Evolutionary conservation across 768 basidiomycete genomes (phyloP), one percentile per base, ranked within the genome.

Genomic region (Phlebiopsis flavidoalba): DNA sequence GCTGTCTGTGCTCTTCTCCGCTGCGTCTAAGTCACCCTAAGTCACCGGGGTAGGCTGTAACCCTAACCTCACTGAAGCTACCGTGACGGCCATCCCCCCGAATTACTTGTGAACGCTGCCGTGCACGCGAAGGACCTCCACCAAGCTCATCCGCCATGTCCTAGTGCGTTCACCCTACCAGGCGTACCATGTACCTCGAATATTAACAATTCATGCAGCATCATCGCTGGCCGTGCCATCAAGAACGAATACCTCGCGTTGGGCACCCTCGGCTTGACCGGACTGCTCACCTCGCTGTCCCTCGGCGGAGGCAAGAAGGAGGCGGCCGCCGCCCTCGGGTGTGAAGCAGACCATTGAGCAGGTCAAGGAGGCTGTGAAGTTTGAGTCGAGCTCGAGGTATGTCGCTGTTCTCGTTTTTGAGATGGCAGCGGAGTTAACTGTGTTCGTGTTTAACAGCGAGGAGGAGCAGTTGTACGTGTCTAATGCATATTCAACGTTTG

Each of bases 161-260:
- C 64, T 80, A 80, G 78, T 79, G 59, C 35, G 78, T 73, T 2
- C 58, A 60, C 51, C 45, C 26, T 24, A 57, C 35, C 40, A 0
- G 12, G 40, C 31, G 17, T 31, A 22, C 53, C 7, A 54, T 43
- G 31, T 21, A 60, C n/a, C 7, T 46, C 10, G 22, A 33, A 53
- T 10, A 3, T 26, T 52, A n/a, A 21, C 50, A 11, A 8, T 46
- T 22, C 24, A 1, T 55, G 36, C 69, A 93, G 91, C 81, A 77
- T 81, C 63, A 87, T 93, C 69, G 71, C 91, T 63, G 91, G 91
- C 72, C 89, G 91, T 65, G 82, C 81, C 71, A 80, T 93, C 69
- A 90, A 88, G 79, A 88, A 85, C 71, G 89, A 93, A 77, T 85
- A 90, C 78, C 81, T 93, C 64, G 82, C 86, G 21, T 79, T 93